Evolutionary conservation across 1,284 basidiomycete genomes (phyloP).

Genomic region (Moesziomyces antarcticus): DNA sequence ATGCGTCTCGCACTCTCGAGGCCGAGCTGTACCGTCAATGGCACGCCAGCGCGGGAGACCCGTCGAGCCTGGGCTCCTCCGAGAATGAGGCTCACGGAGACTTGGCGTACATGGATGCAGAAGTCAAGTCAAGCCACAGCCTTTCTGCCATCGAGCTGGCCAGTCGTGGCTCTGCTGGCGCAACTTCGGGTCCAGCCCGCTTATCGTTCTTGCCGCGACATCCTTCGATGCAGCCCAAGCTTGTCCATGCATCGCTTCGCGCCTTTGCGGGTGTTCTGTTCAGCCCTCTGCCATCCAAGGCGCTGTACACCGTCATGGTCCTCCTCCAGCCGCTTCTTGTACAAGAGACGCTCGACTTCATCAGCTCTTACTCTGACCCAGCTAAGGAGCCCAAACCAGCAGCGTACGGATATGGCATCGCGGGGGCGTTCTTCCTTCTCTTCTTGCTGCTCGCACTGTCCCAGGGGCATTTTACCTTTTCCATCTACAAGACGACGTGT

Average conservation of each 20-base stretch:
- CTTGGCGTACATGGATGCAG: too few species aligned
- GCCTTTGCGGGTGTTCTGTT: slow-evolving; percentile 29
- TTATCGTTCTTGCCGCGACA: slow-evolving; percentile 3
- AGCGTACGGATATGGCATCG: slow-evolving; percentile 43
- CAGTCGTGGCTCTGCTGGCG: too few species aligned
- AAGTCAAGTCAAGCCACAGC: too few species aligned
- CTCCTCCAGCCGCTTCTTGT: slow-evolving; percentile 50
- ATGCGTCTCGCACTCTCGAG: slow-evolving; percentile 8
- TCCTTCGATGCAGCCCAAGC: not conserved
- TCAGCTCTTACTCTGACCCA: slow-evolving; percentile 19
- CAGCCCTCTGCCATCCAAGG: slow-evolving; percentile 22
- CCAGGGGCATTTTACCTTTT: slow-evolving; percentile 27
- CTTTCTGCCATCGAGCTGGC: too few species aligned
- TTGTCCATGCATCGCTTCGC: slow-evolving; percentile 7
- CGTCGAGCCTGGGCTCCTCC: too few species aligned
- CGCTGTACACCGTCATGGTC: slow-evolving; percentile 29
- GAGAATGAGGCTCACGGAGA: too few species aligned
- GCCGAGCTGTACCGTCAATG: slow-evolving; percentile 8
- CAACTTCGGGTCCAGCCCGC: too few species aligned
- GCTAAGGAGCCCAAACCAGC: slow-evolving; percentile 21
- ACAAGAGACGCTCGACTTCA: slow-evolving; percentile 43
- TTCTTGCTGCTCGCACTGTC: slow-evolving; percentile 23
- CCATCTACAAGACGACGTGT: slow-evolving; percentile 21
- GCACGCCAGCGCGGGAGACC: slow-evolving; percentile 3
- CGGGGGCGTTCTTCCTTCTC: slow-evolving; percentile 47